These are phyloP conservation scores for Murraya koenigii DNA, from an alignment of 345 rosid species.

Conservation along the genomic window DNA sequence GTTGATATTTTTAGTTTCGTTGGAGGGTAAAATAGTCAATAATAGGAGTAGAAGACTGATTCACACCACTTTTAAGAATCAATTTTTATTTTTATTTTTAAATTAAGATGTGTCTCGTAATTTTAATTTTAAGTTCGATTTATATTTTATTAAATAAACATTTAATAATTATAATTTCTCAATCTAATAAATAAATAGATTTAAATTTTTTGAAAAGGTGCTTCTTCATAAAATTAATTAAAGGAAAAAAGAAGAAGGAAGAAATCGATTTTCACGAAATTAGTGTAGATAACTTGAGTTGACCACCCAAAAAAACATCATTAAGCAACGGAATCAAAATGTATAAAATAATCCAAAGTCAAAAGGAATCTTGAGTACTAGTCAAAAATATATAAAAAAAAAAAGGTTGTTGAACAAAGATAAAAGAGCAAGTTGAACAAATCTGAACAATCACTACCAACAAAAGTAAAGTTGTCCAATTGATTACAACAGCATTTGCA, in stretches of 20 bases:
- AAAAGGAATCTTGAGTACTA: constrained; percentile 9
- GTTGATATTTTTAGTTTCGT: no score
- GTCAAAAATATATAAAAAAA: background rate
- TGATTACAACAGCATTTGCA: constrained; percentile 6
- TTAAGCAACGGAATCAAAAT: background rate
- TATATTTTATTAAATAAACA: no score
- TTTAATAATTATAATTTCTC: no score
- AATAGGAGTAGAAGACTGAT: no score
- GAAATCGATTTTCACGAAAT: background rate
- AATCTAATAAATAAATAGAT: no score
- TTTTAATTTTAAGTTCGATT: no score
- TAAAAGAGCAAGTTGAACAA: constrained; percentile 5
- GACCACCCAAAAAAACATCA: constrained; percentile 9
- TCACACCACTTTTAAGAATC: no score
- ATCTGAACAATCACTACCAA: constrained; percentile 15
- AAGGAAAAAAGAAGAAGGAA: background rate
- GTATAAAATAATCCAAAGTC: constrained; percentile 15
- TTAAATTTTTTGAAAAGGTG: background rate
- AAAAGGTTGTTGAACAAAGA: background rate
- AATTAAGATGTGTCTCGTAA: no score
- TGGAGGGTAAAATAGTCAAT: no score
- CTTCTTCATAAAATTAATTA: background rate
- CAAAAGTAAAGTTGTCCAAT: constrained; percentile 15
- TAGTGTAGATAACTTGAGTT: background rate
- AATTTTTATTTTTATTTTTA: no score